Percentiles rank a stretch among this genome's conserved stretches.
phyloP scores from a whole-genome alignment of 768 basidiomycete genomes.

The Suillus placidus region DNA sequence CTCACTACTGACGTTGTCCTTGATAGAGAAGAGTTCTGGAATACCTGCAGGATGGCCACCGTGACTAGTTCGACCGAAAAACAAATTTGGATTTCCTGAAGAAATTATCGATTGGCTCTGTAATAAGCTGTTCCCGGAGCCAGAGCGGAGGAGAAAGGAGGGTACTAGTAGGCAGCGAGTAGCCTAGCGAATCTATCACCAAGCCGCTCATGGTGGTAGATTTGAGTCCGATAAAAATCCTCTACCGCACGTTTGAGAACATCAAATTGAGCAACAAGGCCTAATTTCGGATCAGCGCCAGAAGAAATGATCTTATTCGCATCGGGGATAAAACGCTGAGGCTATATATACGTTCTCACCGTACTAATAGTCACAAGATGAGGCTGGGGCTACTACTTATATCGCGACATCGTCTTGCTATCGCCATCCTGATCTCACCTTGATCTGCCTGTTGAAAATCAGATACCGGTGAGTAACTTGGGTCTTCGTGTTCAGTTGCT shows the following conservation, averaged over 20 bases:
- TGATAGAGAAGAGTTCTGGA: not conserved
- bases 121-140: not conserved
- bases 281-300: not conserved
- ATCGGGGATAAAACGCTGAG: not conserved
- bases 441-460: not conserved
- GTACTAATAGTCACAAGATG: not conserved
- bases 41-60: not conserved
- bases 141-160: constrained; percentile 4
- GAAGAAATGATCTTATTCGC: not conserved
- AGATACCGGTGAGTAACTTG: not conserved
- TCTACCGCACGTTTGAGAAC: not conserved
- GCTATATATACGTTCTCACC: too few species aligned
- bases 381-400: not conserved
- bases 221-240: not conserved
- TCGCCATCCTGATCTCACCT: not conserved
- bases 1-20: too few species aligned
- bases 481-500: not conserved
- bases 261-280: not conserved
- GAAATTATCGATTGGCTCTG: not conserved
- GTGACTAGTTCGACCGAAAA: not conserved
- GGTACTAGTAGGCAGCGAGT: not conserved
- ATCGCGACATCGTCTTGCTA: not conserved
- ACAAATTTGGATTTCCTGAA: not conserved
- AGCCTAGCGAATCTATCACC: not conserved
- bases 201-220: not conserved